Base-by-base conservation (phyloP, 2,329 filamentous ascomycete species). In the Penicillium sp. region DNA sequence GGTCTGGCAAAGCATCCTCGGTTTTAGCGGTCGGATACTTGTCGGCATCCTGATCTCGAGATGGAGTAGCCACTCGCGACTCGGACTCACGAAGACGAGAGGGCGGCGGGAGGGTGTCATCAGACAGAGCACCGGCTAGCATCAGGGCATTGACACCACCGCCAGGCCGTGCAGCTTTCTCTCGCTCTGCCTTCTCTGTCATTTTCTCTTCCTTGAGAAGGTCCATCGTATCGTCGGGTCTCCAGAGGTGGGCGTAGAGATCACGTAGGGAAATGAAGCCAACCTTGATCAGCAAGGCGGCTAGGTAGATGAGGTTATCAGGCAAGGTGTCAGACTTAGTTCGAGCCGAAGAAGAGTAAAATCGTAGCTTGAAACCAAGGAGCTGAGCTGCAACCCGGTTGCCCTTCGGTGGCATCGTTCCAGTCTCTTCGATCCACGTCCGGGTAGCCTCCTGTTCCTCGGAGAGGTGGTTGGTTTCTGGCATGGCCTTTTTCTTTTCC, bases 341-440 rank as follows among this genome's bases (percentile, higher is more conserved):
- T 59, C 94, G 87, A 38, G 90, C 88, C 30, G 89, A 83, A 0
- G 92, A 96, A 44, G 92, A 91, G 74, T 99, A 99, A 77, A 97
- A 99, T 15, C 92, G 91, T 55, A 99, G 85, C 78, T 99, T 99
- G 84, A 99, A 99, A 4, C 95, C 95, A 15, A 99, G 88, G 3
- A 99, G 85, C 75, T 98, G 95, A 33, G 96, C 96, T 1, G 95
- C 95, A 62, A 96, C 92, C 47, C 90, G 88, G 75, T 97, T 99
- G 33, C 96, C 95, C 33, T 86, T 84, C 1, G 93, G 92, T 4
- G 93, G 93, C 3, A 95, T 80, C 0, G 91, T 96, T 59, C 89
- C 89, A 2, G 94, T 97, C 62, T 87, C 82, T 65, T 87, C 84
- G 69, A 96, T 91, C 92, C 93, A 97, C 68, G 89, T 84, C 7